Base-by-base conservation (phyloP, 495 filamentous ascomycete species). In the Hypoxylon crocopeplum region DNA sequence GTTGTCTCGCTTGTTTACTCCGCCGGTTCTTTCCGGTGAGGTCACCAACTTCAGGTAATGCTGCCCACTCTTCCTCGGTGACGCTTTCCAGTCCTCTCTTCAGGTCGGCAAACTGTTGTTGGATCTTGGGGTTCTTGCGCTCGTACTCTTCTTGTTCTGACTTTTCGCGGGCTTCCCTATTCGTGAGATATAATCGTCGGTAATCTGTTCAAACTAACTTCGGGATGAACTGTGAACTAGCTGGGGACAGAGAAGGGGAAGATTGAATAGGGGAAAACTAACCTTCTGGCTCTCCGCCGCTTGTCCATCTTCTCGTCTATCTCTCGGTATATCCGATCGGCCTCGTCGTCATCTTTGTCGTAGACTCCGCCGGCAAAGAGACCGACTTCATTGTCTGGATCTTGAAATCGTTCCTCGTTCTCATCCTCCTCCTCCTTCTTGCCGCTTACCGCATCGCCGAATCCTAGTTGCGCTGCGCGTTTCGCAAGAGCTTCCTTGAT, bases 271-370 rank as follows among this genome's bases (percentile, higher is more conserved):
- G 48, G 61, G 55, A 56, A 24, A 48, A 92, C 91, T 85, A 86
- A 98, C 93, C 93, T 95, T 86, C 92, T 84, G 62, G 79, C 79
- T 76, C 88, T 93, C 45, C 93, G 82, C 44, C 93, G 82, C 75
- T 82, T 88, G 53, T 93, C 93, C 91, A 98, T 97, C 77, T 88
- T 93, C 73, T 98, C 94, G 67, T 98, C 94, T 66, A 99, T 89
- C 62, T 90, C 88, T 67, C 90, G 86, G 72, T 96, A 99, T 69
- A 99, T 96, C 57, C 89, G 78, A 75, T 98, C 94, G 24, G 94
- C 94, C 73, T 98, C 94, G 64, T 98, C 94, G 64, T 99, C 94
- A 44, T 98, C 95, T 66, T 90, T 87, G 66, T 98, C 94, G 74
- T 93, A 97, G 41, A 92, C 86, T 4, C 94, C 95, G 34, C 89